Evolutionary conservation across 305 asterid species (phyloP), one percentile per base, ranked within the genome.

Genomic region (Andrographis paniculata): DNA sequence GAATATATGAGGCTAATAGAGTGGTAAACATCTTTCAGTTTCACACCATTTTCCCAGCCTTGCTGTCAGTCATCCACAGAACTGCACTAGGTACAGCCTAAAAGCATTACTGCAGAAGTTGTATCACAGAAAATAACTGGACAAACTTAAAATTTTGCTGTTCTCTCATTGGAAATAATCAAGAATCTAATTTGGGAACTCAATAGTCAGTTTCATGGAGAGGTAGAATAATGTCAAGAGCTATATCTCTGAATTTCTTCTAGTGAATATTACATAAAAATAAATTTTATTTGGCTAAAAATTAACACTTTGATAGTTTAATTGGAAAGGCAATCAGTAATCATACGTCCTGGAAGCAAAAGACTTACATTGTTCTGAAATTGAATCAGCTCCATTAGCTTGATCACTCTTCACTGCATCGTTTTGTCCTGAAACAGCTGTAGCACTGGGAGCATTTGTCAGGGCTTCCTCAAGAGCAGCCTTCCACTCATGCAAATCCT

Each of bases 381-480:
- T 71, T 67, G 53, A 66, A 56, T 84, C 97, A 48, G 63, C 53
- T 47, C 68, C 72, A 63, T 71, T 80, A 48, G 50, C 37, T 71
- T 87, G 95, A 59, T 87, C 95, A 12, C 76, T 84, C 78, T 69
- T 82, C 55, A 76, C 48, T 50, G 72, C 58, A 53, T 94, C 92
- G 68, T 87, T 92, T 73, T 82, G 99, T 45, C 88, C 95, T 63
- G 64, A 24, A 38, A 65, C 91, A 64, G 48, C 66, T 51, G 94
- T 79, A 38, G 95, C 89, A 60, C 56, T 77, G 50, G 99, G 99
- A 53, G 99, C 99, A 79, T 78, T 71, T 60, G 81, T 52, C 49
- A 92, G 76, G 61, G 99, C 97, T 71, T 84, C 94, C 70, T 92
- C 99, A 60, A 92, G 95, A 53, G 97, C 97, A 62, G 56, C 63